phyloP scores from a whole-genome alignment of 1,284 basidiomycete genomes.

The Pisolithus thermaeus region DNA sequence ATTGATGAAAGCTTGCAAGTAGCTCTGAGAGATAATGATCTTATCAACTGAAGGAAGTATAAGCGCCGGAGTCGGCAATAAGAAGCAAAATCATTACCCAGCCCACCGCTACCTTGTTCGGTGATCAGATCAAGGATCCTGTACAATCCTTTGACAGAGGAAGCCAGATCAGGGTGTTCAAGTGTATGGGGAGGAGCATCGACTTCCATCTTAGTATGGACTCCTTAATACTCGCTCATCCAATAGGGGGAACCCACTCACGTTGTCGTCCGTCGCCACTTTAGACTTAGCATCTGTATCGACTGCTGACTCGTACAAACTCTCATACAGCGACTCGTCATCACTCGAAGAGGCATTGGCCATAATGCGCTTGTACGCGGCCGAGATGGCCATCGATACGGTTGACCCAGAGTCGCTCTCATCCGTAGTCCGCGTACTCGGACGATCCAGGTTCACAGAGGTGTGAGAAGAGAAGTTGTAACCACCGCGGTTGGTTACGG shows the following conservation, averaged over 20 bases:
- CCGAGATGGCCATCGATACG: background rate
- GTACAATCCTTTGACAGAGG: slow-evolving; percentile 33
- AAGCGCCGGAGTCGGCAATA: background rate
- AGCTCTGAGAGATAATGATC: slow-evolving; percentile 45
- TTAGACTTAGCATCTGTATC: background rate
- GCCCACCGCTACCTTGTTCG: slow-evolving; percentile 41
- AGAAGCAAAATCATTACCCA: slow-evolving; percentile 27
- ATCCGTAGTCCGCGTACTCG: background rate
- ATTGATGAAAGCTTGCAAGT: slow-evolving; percentile 38
- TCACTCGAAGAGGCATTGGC: background rate
- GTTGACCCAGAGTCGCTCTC: background rate
- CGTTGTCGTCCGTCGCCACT: background rate
- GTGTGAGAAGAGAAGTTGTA: background rate
- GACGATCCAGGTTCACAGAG: background rate
- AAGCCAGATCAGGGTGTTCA: slow-evolving; percentile 13
- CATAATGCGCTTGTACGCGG: background rate
- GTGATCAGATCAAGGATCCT: slow-evolving; percentile 43
- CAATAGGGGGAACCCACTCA: background rate
- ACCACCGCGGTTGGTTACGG: background rate
- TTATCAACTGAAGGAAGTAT: slow-evolving; percentile 39
- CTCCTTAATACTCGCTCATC: background rate
- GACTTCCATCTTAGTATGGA: slow-evolving; percentile 1
- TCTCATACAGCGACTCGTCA: background rate
- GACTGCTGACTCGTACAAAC: background rate
- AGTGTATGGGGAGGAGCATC: slow-evolving; percentile 1